phyloP scores from a whole-genome alignment of 495 filamentous ascomycete species.

The Hypoxylon lienhwacheense region DNA sequence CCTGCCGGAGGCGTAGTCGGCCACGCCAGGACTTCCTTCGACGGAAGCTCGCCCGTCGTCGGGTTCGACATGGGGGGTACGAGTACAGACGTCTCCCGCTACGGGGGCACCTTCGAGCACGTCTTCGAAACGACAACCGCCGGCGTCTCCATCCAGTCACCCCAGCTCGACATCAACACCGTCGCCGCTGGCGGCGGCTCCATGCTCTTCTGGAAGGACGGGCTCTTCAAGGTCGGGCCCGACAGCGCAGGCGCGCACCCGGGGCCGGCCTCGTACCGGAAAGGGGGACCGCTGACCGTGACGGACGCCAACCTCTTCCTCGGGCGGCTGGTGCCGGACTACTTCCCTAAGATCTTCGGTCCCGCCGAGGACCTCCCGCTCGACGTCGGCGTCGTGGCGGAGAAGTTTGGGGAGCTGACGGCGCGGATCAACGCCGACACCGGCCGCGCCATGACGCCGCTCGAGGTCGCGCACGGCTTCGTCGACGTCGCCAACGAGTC shows the following conservation, averaged over 20 bases:
- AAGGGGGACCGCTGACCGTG: constrained; percentile 46
- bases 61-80: constrained; percentile 97
- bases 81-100: constrained; percentile 91
- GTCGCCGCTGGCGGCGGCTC: constrained; percentile 51
- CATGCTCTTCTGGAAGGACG: constrained; percentile 33
- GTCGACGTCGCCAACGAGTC: constrained; percentile 90
- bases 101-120: constrained; percentile 82
- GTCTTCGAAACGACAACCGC: constrained; percentile 97
- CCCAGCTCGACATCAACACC: constrained; percentile 97
- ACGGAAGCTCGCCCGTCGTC: constrained; percentile 85
- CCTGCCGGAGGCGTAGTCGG: constrained; percentile 87
- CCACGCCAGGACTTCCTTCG: constrained; percentile 94
- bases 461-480: constrained; percentile 91
- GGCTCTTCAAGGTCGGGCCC: constrained; percentile 22
- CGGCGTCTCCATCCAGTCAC: constrained; percentile 91
- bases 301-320: constrained; percentile 49
- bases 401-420: constrained; percentile 75
- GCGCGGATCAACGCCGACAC: constrained; percentile 73
- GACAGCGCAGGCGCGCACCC: constrained; percentile 37
- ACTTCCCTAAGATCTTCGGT: constrained; percentile 97
- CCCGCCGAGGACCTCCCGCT: constrained; percentile 72
- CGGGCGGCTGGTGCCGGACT: constrained; percentile 76
- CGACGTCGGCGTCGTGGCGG: constrained; percentile 73
- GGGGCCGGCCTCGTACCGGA: constrained; percentile 43
- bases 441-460: constrained; percentile 70